Percentiles rank a stretch among this genome's conserved stretches.
These are phyloP conservation scores for Solanum neorickii DNA, from an alignment of 257 asterid species.

Conservation along the genomic window DNA sequence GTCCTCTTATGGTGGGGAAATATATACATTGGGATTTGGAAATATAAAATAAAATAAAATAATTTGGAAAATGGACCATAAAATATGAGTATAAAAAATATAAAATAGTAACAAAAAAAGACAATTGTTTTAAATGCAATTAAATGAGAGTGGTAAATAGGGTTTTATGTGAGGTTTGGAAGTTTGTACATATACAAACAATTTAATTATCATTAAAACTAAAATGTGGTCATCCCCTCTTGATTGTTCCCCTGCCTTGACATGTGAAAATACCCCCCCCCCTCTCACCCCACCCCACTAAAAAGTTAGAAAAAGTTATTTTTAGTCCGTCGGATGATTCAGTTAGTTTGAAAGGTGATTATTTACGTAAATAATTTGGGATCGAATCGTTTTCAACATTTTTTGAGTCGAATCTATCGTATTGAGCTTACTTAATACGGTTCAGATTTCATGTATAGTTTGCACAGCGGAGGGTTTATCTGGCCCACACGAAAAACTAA, in stretches of 20 bases:
- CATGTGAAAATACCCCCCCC: not conserved
- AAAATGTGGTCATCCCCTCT: not conserved
- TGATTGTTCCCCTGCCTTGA: not conserved
- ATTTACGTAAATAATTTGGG: accelerated
- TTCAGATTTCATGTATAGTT: no score
- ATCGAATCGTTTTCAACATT: accelerated
- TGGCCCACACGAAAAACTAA: no score
- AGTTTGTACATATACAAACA: not conserved
- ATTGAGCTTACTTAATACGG: accelerated
- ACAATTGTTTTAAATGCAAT: slow-evolving; percentile 31
- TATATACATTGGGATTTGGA: slow-evolving; percentile 34
- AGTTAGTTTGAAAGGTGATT: not conserved
- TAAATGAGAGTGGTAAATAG: slow-evolving; percentile 15
- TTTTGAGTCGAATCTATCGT: accelerated
- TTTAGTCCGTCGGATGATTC: no score
- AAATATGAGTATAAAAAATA: not conserved
- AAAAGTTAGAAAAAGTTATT: no score
- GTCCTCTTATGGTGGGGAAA: slow-evolving; percentile 11
- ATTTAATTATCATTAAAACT: not conserved
- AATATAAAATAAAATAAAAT: not conserved
- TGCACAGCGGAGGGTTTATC: not conserved
- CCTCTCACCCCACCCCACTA: not conserved
- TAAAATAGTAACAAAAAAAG: not conserved
- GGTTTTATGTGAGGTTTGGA: not conserved
- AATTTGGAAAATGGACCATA: not conserved